phyloP scores from a whole-genome alignment of 371 early-diverging fungal species.

The Actinomucor elegans region DNA sequence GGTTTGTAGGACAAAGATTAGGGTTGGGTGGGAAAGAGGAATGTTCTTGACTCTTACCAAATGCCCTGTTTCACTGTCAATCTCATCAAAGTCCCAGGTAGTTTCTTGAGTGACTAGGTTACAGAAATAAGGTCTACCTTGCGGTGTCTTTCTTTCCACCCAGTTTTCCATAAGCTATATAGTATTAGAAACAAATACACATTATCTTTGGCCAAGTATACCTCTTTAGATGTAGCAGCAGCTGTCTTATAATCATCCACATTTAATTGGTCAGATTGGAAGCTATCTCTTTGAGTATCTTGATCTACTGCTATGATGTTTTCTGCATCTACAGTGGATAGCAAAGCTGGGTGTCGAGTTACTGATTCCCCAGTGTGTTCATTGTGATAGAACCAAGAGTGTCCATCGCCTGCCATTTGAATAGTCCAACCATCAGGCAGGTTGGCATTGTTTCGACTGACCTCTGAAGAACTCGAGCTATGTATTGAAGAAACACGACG shows the following conservation, averaged over 20 bases:
- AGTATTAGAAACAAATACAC: too few relatives aligned
- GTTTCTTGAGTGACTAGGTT: constrained; percentile 82
- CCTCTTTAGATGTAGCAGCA: not conserved
- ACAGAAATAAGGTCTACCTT: constrained; percentile 74
- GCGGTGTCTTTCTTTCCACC: constrained; percentile 58
- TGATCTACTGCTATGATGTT: too few relatives aligned
- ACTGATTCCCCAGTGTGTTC: constrained; percentile 32
- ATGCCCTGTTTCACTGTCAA: constrained; percentile 38
- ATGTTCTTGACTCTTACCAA: constrained; percentile 22
- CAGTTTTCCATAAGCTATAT: constrained; percentile 45
- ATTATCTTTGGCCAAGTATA: not conserved
- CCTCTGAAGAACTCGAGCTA: constrained; percentile 9
- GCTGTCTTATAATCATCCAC: not conserved
- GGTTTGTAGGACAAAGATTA: not conserved
- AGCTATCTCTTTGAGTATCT: constrained; percentile 4
- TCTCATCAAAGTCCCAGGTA: constrained; percentile 61
- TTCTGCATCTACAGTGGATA: constrained; percentile 11
- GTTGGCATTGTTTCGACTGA: constrained; percentile 9
- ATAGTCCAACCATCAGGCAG: constrained; percentile 46
- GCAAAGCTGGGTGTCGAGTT: constrained; percentile 29
- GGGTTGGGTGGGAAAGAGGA: not conserved
- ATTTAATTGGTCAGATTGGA: not conserved
- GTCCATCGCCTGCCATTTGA: constrained; percentile 42
- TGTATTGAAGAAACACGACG: not conserved
- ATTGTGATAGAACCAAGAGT: constrained; percentile 37